Evolutionary conservation across 2,329 filamentous ascomycete species (phyloP).

Genomic region (Ramichloridium luteum): DNA sequence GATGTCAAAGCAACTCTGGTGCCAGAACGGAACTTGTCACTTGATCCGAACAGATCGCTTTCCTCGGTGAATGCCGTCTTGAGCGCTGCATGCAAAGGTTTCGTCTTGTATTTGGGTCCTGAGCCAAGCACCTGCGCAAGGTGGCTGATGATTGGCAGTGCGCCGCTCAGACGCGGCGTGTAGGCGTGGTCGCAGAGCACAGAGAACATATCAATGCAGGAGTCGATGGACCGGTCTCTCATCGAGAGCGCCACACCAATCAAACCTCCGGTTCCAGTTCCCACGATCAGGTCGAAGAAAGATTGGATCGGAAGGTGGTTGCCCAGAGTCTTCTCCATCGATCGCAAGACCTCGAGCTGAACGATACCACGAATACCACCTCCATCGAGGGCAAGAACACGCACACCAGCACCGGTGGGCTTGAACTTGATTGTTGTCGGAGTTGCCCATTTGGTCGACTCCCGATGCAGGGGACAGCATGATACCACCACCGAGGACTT

Average conservation of each 20-base stretch:
- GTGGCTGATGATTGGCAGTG: constrained; percentile 24
- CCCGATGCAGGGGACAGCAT: constrained; percentile 26
- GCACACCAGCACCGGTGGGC: constrained; percentile 18
- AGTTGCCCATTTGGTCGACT: constrained; percentile 24
- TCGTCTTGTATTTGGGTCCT: constrained; percentile 24
- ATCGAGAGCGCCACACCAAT: constrained; percentile 32
- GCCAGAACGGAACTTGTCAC: constrained; percentile 14
- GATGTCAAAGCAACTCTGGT: constrained; percentile 34
- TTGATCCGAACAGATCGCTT: constrained; percentile 18
- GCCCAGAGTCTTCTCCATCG: constrained; percentile 30
- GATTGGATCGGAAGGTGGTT: constrained; percentile 29
- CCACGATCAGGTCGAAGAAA: constrained; percentile 41
- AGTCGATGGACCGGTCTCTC: constrained; percentile 27
- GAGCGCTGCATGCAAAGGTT: constrained; percentile 25
- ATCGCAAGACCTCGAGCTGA: constrained; percentile 31
- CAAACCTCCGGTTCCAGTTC: constrained; percentile 35
- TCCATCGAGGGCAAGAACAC: constrained; percentile 23
- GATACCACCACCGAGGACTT: constrained; percentile 18
- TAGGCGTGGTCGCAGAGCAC: constrained; percentile 31
- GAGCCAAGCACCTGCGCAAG: constrained; percentile 18
- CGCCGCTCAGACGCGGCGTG: constrained; percentile 26
- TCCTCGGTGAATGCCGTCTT: constrained; percentile 28
- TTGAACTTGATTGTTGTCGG: constrained; percentile 20
- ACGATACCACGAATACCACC: constrained; percentile 37
- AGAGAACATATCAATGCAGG: constrained; percentile 30